Conservation (phyloP, 2,329 filamentous ascomycete genomes). For the Shiraia sp. region DNA sequence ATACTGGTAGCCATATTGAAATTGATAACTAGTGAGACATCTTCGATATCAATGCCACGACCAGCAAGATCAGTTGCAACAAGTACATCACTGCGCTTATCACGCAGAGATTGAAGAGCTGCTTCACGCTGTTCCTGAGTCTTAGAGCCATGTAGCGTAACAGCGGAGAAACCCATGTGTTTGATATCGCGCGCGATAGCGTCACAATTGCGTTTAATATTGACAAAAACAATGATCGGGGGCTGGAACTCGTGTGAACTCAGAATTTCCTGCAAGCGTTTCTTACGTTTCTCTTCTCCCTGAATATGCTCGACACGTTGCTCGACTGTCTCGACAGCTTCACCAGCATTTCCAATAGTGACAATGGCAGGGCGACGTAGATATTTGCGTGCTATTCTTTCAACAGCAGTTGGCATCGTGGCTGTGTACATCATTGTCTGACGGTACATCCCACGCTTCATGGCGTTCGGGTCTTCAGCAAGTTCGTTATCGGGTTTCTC, state of each 20-base stretch:
- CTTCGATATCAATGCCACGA: conserved; percentile 95
- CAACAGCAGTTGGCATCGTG: conserved; percentile 91
- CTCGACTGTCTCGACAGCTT: conserved; percentile 97
- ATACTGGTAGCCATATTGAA: conserved; percentile 98
- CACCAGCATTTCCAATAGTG: conserved; percentile 90
- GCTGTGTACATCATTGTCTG: conserved; percentile 99
- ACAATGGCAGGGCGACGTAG: conserved; percentile 90
- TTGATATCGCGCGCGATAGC: conserved; percentile 93
- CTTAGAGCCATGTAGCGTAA: conserved; percentile 93
- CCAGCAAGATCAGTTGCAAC: conserved; percentile 96
- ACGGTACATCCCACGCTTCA: conserved; percentile 83
- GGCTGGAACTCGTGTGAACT: conserved; percentile 76
- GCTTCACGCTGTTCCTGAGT: conserved; percentile 98
- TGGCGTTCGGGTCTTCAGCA: conserved; percentile 82
- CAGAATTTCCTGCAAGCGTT: conserved; percentile 89
- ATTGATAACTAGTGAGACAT: conserved; percentile 93
- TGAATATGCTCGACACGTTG: conserved; percentile 91
- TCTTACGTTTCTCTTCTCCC: conserved; percentile 95
- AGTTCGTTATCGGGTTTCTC: conserved; percentile 94
- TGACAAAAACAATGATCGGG: conserved; percentile 98
- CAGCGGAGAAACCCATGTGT: conserved; percentile 84
- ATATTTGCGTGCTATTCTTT: conserved; percentile 97
- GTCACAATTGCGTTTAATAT: conserved; percentile 99
- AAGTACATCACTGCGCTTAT: conserved; percentile 79
- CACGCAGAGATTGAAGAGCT: conserved; percentile 81